Evolutionary conservation across 257 asterid genomes (phyloP), one percentile per base, ranked within the genome.

Genomic region (Fraxinus pennsylvanica): DNA sequence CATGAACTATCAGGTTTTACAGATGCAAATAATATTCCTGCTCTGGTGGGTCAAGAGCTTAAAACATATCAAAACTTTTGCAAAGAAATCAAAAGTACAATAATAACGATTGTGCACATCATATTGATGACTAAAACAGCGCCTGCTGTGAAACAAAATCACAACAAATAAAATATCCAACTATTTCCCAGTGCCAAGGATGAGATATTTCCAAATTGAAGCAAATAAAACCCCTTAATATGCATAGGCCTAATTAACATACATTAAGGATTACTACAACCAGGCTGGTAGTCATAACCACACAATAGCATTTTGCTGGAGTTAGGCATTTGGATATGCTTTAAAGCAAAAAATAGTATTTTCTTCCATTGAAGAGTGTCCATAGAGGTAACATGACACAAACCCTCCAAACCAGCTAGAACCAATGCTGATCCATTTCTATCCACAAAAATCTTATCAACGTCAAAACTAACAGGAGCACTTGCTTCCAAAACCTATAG

Each of bases 1-100:
- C 71, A 68, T 43, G 88, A 87, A 83, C 82, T 79, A 67, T 96
- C 90, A 81, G 84, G 85, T 80, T 91, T 96, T 78, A 84, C 82
- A 29, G 93, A 96, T 95, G 99, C 85, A 95, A 85, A 86, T 91
- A 95, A 76, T 88, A 95, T 87, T 93, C 99, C 84, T 95, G 97
- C 27, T 95, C 98, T 25, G 98, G 94, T 81, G 88, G 90, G 57
- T 67, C 84, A 80, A 85, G 78, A 68, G 87, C 83, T 81, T 87
- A 70, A 66, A 97, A 91, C 87, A 95, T 74, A 87, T 95, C 94
- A 85, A 88, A 95, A 68, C 90, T 82, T 86, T 97, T 91, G 93
- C 87, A 86, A 79, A 83, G 68, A 68, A 47, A 80, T 74, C 50
- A 74, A 59, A 33, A 74, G 41, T 45, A 65, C 50, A 75, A 78